phyloP scores from a whole-genome alignment of 495 filamentous ascomycete species.

The Aspergillus coremiiformis region DNA sequence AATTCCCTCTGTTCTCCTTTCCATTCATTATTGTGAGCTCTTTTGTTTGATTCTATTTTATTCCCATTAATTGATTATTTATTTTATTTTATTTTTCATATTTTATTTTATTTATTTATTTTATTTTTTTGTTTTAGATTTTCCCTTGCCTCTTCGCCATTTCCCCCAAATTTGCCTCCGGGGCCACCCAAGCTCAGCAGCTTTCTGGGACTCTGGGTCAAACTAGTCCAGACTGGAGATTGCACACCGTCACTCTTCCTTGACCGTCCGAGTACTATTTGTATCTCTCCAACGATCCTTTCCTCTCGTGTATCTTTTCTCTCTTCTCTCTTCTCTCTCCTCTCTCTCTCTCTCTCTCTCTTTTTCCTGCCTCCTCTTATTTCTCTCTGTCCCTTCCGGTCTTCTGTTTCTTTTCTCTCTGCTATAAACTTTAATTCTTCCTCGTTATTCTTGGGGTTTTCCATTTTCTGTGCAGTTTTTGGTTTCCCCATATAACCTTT shows the following conservation, averaged over 20 bases:
- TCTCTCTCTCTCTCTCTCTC: background rate
- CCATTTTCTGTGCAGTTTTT: conserved; percentile 8
- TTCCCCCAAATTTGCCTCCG: conserved; percentile 6
- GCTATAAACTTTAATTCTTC: conserved; percentile 11
- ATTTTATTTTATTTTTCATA: background rate
- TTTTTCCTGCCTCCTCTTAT: conserved; percentile 18
- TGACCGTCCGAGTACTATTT: conserved; percentile 11
- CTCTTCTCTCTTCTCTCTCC: conserved; percentile 1
- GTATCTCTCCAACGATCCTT: conserved; percentile 14
- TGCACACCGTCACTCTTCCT: conserved; percentile 29
- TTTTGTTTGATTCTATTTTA: conserved; percentile 1
- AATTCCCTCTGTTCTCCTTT: background rate
- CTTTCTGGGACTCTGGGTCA: conserved; percentile 9
- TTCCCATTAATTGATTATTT: background rate
- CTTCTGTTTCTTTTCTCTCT: background rate
- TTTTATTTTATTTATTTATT: background rate
- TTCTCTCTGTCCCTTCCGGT: background rate
- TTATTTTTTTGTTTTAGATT: conserved; percentile 2
- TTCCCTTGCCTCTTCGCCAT: background rate
- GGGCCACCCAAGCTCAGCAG: conserved; percentile 14
- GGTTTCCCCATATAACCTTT: conserved; percentile 11
- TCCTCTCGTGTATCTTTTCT: conserved; percentile 9
- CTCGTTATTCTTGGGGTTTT: conserved; percentile 2
- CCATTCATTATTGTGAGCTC: background rate
- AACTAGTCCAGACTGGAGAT: conserved; percentile 12